Evolutionary conservation across 2,329 filamentous ascomycete species (phyloP), one percentile per base, ranked within the genome.

Genomic region (Fusarium pseudocircinatum): DNA sequence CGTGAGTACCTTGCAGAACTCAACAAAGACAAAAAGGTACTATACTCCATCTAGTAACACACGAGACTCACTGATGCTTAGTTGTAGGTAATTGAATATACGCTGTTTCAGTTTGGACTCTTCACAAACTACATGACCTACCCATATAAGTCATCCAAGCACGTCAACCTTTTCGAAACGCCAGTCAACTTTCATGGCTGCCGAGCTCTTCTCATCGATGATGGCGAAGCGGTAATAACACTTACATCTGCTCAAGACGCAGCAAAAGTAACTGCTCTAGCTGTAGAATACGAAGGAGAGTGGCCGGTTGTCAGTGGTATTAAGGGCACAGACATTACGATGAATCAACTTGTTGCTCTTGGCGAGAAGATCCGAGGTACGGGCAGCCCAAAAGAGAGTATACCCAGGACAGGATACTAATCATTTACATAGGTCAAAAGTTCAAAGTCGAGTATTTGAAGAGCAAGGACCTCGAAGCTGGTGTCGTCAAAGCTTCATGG

Each of bases 51-150:
- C 3, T 8, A 16, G 12, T 22, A 10, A 11, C 1, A 2, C 4
- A 6, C 2, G 4, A 20, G 7, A 1, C 2, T 2, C 3, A 14
- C 39, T 67, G 22, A 67, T 10, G 6, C 1, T n/a, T 1, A 1
- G 2, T 7, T 3, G 0, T 6, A 89, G 86, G 81, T 87, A 8
- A 80, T 90, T 11, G 87, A 90, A 66, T 90, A 90, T 77, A 85
- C 81, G 1, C 79, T 89, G 0, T 90, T 90, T 72, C 87, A 89
- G 42, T 86, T 86, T 0, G 87, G 87, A 1, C 72, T 89, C 3
- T 89, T 89, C 74, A 74, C 87, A 30, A 83, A 91, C 76, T 90
- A 90, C 79, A 81, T 89, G 39, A 86, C 86, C 2, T 84, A 81
- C 57, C 88, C 89, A 0, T 76, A 86, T 63, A 81, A 83, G 46